phyloP scores from a whole-genome alignment of 225 moss, liverwort and hornwort species.

The Marchantia paleacea region DNA sequence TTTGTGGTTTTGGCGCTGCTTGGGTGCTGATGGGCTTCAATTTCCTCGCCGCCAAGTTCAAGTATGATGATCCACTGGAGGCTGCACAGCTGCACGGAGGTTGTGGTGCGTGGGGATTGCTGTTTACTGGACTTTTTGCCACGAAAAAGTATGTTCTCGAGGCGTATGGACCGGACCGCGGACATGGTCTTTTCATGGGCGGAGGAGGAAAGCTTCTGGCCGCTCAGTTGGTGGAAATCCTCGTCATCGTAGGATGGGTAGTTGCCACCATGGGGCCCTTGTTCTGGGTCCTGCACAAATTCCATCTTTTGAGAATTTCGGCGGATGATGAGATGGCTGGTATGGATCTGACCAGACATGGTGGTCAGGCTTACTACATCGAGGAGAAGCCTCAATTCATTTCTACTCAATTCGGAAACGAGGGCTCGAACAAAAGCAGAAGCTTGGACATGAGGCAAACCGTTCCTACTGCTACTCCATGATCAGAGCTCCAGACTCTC shows the following conservation, averaged over 20 bases:
- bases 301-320: slow-evolving; percentile 46
- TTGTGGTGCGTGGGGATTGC: slow-evolving; percentile 64
- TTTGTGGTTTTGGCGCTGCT: slow-evolving; percentile 62
- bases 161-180: slow-evolving; percentile 19
- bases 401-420: neutral
- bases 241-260: slow-evolving; percentile 58
- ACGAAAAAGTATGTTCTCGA: slow-evolving; percentile 49
- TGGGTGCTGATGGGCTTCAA: slow-evolving; percentile 65
- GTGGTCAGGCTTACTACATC: slow-evolving; percentile 60
- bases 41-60: slow-evolving; percentile 45
- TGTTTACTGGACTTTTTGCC: slow-evolving; percentile 65
- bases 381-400: slow-evolving; percentile 30
- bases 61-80: slow-evolving; percentile 69
- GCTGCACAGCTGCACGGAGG: slow-evolving; percentile 76
- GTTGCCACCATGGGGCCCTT: slow-evolving; percentile 48
- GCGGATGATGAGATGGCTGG: slow-evolving; percentile 69
- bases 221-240: slow-evolving; percentile 60
- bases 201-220: slow-evolving; percentile 61
- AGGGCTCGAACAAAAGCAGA: neutral
- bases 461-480: neutral
- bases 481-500: neutral
- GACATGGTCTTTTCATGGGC: slow-evolving; percentile 57
- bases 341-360: slow-evolving; percentile 72
- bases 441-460: neutral
- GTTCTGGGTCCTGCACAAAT: slow-evolving; percentile 46